Evolutionary conservation across 2,329 filamentous ascomycete genomes (phyloP).

Genomic region (Passalora sequoiae): DNA sequence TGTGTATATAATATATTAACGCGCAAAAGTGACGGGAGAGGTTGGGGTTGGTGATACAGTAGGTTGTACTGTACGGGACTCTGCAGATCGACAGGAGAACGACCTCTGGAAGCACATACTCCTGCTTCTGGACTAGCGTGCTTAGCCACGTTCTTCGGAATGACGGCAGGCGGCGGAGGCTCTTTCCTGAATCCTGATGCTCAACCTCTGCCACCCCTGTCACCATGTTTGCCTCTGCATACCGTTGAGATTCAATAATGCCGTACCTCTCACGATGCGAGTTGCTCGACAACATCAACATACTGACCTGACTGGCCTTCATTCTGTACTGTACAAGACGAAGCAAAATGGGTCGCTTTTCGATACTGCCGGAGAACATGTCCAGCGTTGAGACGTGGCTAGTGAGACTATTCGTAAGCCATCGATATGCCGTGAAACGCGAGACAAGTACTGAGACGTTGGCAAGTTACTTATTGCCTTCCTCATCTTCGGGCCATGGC

Average conservation of each 20-base stretch:
- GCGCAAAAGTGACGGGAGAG: not conserved
- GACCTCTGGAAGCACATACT: not conserved
- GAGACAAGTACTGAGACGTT: constrained; percentile 8
- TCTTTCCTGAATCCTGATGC: too few relatives aligned
- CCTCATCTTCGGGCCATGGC: constrained; percentile 59
- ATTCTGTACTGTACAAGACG: too few relatives aligned
- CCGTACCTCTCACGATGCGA: too few relatives aligned
- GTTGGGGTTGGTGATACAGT: not conserved
- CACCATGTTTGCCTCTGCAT: too few relatives aligned
- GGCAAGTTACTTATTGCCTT: constrained; percentile 55
- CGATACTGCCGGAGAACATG: constrained; percentile 57
- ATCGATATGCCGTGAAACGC: constrained; percentile 10
- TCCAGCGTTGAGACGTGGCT: constrained; percentile 58
- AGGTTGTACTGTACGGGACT: not conserved
- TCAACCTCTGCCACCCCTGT: too few relatives aligned
- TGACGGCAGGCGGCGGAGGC: too few relatives aligned
- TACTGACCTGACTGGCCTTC: too few relatives aligned
- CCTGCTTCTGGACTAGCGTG: not conserved
- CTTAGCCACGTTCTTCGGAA: too few relatives aligned
- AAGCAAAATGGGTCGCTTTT: constrained; percentile 60
- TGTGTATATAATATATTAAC: not conserved
- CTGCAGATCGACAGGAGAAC: not conserved
- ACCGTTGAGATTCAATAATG: too few relatives aligned
- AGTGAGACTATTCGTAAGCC: constrained; percentile 56
- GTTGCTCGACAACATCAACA: too few relatives aligned